Conservation (phyloP, 345 rosid genomes). For the Eutrema heterophyllum region DNA sequence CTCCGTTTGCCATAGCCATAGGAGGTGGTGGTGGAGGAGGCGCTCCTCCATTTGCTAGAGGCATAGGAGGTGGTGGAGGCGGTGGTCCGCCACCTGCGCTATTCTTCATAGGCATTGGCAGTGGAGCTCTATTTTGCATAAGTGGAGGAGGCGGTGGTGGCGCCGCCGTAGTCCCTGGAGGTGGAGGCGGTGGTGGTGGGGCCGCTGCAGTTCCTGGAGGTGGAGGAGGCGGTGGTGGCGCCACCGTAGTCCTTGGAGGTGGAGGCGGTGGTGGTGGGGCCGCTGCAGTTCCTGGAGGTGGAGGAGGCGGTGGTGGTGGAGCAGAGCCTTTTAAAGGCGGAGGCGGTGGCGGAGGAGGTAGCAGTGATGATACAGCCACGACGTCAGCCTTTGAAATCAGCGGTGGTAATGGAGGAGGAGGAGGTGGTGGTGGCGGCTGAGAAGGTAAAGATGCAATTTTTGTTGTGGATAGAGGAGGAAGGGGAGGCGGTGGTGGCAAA, state of each 20-base stretch:
- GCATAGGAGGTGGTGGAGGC: conserved; percentile 24
- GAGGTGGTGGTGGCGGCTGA: conserved; percentile 8
- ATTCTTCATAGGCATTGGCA: neutral
- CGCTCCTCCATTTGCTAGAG: conserved; percentile 1
- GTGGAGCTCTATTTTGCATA: neutral
- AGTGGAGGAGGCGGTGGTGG: conserved; percentile 25
- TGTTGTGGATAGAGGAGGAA: neutral
- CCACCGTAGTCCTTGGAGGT: neutral
- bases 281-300: neutral
- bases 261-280: conserved; percentile 27
- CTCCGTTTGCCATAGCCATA: conserved; percentile 31
- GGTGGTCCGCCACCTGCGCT: neutral
- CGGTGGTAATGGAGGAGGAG: conserved; percentile 13
- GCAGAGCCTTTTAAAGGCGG: conserved; percentile 3
- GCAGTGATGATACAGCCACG: neutral
- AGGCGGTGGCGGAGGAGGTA: conserved; percentile 15
- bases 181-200: conserved; percentile 29
- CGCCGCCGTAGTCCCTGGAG: neutral
- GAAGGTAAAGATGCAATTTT: neutral
- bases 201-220: neutral
- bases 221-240: conserved; percentile 26
- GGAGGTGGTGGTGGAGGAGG: conserved; percentile 46
- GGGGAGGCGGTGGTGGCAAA: conserved; percentile 23
- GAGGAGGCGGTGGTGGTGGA: conserved; percentile 12
- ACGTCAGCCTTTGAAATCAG: neutral